Base-by-base conservation (phyloP, 2,329 filamentous ascomycete species). In the Colletotrichum lini region DNA sequence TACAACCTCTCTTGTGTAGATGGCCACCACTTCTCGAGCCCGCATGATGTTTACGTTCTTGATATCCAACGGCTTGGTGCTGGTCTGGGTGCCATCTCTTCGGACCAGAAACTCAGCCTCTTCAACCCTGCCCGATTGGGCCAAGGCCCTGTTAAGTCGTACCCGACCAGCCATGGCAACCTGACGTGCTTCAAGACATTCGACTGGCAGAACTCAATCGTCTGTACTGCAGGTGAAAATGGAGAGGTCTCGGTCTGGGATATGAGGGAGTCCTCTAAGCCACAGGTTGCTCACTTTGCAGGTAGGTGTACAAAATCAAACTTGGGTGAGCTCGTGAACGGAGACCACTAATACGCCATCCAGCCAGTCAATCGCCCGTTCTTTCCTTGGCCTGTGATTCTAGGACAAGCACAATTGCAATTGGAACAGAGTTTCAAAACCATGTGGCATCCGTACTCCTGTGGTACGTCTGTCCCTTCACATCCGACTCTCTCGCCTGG, bases 161-260 rank as follows among this genome's bases (percentile, higher is more conserved):
- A 89, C 58, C 78, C 79, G 45, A 88, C 87, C 12, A 83, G 85
- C 42, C 90, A 93, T 73, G 85, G 87, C 6, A 92, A 92, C 72
- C 82, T 94, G 74, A 91, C 90, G 16, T 90, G 89, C 72, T 82
- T 94, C 40, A 86, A 87, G 63, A 83, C 87, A 1, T 87, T 89
- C 57, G 88, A 89, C 70, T 82, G 81, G 6, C 80, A 80, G 23
- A 85, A 84, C 38, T 86, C 85, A 5, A 78, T 91, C 23, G 84
- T 94, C 7, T 89, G 89, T 70, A 95, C 93, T 0, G 89, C 92
- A 0, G 93, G 93, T 57, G 89, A 92, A 78, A 91, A 95, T 77
- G 93, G 93, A 9, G 83, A 85, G 10, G 87, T 94, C 13, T 87
- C 84, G 0, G 81, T 93, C 58, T 92, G 91, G 90, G 92, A 94